Evolutionary conservation across 2,329 filamentous ascomycete genomes (phyloP).

Genomic region (Sporothrix inflata): DNA sequence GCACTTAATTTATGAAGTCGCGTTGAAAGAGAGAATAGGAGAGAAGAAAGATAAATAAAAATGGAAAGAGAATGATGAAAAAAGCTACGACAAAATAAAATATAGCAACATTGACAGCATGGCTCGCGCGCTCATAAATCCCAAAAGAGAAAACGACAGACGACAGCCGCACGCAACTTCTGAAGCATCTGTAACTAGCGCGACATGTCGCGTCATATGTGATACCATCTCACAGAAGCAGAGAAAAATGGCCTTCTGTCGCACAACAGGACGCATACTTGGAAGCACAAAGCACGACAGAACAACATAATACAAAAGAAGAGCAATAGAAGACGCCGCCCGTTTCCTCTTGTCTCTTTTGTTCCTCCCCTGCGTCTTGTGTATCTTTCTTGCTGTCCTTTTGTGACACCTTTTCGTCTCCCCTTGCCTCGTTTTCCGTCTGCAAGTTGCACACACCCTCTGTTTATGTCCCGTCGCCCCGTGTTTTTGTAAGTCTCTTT

Average conservation of each 20-base stretch:
- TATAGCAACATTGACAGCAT: background rate
- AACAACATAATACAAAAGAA: background rate
- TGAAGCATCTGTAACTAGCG: background rate
- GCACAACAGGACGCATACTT: conserved; percentile 8
- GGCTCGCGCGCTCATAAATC: background rate
- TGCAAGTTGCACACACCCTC: background rate
- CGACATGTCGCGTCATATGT: conserved; percentile 8
- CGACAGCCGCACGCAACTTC: background rate
- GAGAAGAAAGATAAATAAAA: background rate
- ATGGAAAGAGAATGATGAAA: background rate
- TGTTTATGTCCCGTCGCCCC: background rate
- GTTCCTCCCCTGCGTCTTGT: background rate
- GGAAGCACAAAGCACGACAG: conserved; percentile 9
- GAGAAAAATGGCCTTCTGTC: conserved; percentile 8
- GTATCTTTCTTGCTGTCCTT: conserved; percentile 5
- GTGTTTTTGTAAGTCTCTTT: background rate
- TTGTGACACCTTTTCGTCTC: conserved; percentile 10
- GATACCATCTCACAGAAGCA: conserved; percentile 12
- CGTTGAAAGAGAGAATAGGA: background rate
- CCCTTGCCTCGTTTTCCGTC: background rate
- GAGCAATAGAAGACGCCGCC: conserved; percentile 10
- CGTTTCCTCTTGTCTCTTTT: conserved; percentile 16
- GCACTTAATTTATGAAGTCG: background rate
- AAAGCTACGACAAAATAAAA: background rate
- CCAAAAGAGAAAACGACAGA: conserved; percentile 1